These are phyloP conservation scores for Oryza nivara DNA, from an alignment of 176 grass and related monocot genomes.

Conservation along the genomic window DNA sequence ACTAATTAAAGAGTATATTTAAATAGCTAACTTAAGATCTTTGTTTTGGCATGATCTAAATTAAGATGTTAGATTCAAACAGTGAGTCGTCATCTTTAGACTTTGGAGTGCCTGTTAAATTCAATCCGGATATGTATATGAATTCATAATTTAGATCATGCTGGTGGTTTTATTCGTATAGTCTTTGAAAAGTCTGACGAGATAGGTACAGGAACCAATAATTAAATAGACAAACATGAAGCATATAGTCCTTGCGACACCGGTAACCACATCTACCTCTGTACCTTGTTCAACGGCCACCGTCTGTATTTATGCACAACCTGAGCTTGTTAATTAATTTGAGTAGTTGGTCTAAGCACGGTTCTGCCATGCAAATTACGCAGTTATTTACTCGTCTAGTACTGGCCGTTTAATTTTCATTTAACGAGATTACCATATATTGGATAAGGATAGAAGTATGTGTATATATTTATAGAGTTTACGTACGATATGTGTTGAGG, in stretches of 20 bases:
- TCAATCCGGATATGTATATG: background rate
- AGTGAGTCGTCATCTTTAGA: constrained; percentile 22
- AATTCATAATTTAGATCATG: no score
- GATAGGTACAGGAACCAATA: constrained; percentile 12
- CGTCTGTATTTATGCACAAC: background rate
- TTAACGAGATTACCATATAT: no score
- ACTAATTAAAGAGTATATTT: no score
- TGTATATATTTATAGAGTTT: no score
- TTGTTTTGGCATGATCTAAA: background rate
- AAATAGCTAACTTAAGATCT: no score
- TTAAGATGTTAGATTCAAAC: background rate
- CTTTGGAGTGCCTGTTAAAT: background rate
- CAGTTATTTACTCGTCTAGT: background rate
- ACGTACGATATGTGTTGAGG: no score
- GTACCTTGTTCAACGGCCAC: background rate
- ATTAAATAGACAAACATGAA: background rate
- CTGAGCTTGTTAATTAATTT: background rate
- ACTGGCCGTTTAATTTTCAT: background rate
- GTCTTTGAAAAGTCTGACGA: constrained; percentile 8
- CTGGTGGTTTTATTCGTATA: background rate
- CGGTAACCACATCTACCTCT: background rate
- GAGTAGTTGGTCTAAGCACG: constrained; percentile 4
- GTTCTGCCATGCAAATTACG: background rate
- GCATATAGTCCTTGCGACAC: background rate
- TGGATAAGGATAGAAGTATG: no score